Conservation (phyloP, 2,329 filamentous ascomycete species). For the Aureobasidium subglaciale region DNA sequence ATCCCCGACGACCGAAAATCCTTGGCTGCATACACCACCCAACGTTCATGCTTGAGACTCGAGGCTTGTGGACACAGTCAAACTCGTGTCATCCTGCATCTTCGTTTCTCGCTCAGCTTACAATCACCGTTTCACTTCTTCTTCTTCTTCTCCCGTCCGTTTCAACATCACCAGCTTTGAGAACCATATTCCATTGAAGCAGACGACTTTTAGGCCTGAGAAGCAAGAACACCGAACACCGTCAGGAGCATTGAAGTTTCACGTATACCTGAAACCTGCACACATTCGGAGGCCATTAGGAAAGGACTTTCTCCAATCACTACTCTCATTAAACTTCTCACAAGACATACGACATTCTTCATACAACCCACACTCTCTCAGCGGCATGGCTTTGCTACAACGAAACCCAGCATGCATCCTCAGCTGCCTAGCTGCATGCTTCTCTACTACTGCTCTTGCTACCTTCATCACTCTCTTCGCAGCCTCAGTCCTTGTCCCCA, state of each 20-base stretch:
- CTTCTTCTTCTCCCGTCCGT: constrained; percentile 1
- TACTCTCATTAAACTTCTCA: background rate
- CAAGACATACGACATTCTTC: background rate
- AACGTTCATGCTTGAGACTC: constrained; percentile 14
- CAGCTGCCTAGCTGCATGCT: constrained; percentile 13
- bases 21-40: constrained; percentile 14
- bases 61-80: constrained; percentile 3
- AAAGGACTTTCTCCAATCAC: background rate
- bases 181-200: background rate
- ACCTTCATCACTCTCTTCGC: constrained; percentile 15
- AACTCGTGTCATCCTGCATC: constrained; percentile 13
- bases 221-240: background rate
- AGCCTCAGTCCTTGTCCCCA: constrained; percentile 3
- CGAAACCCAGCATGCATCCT: constrained; percentile 4
- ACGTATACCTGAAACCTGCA: background rate
- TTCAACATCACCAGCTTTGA: background rate
- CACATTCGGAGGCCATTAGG: background rate
- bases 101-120: constrained; percentile 5
- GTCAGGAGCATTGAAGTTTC: background rate
- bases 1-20: constrained; percentile 11
- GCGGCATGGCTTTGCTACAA: background rate
- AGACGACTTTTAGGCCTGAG: background rate
- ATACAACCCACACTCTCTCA: background rate
- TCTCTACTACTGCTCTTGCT: constrained; percentile 5
- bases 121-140: constrained; percentile 10